phyloP scores from a whole-genome alignment of 768 basidiomycete genomes.

The Auricularia sp. region DNA sequence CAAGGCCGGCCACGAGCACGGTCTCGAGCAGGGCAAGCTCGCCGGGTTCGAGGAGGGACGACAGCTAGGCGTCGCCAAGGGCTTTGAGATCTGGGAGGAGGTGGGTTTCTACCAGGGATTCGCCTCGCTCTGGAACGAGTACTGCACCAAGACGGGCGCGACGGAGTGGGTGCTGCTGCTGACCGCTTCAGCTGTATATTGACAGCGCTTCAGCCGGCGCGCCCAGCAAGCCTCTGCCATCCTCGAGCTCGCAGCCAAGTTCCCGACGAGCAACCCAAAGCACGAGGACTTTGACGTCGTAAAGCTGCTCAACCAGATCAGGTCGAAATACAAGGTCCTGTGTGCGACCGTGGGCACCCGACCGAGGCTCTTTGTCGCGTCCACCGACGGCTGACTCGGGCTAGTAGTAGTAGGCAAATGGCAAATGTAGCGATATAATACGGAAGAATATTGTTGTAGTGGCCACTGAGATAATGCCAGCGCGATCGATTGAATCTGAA shows the following conservation, averaged over 20 bases:
- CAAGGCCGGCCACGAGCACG: slow-evolving; percentile 63
- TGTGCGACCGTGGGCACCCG: slow-evolving; percentile 72
- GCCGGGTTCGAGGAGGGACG: slow-evolving; percentile 89
- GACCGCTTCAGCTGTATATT: neutral
- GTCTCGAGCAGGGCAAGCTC: slow-evolving; percentile 74
- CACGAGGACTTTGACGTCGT: slow-evolving; percentile 54
- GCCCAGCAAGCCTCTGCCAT: slow-evolving; percentile 57
- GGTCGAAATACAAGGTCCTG: slow-evolving; percentile 76
- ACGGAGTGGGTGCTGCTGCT: slow-evolving; percentile 29
- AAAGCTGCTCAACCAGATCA: slow-evolving; percentile 70
- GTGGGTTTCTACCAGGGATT: slow-evolving; percentile 88
- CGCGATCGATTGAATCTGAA: neutral
- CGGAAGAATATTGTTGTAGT: no score
- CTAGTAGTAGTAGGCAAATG: neutral
- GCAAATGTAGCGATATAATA: no score
- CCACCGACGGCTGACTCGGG: neutral
- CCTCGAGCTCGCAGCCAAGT: slow-evolving; percentile 58
- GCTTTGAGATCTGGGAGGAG: slow-evolving; percentile 96
- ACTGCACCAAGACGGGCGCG: slow-evolving; percentile 32
- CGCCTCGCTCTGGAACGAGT: slow-evolving; percentile 56
- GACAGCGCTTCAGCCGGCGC: slow-evolving; percentile 37
- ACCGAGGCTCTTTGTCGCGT: slow-evolving; percentile 22
- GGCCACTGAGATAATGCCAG: neutral
- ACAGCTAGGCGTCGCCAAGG: slow-evolving; percentile 78
- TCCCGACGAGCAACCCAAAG: slow-evolving; percentile 65